phyloP scores from a whole-genome alignment of 805 yeast genomes.

The Lipomyces kockii region DNA sequence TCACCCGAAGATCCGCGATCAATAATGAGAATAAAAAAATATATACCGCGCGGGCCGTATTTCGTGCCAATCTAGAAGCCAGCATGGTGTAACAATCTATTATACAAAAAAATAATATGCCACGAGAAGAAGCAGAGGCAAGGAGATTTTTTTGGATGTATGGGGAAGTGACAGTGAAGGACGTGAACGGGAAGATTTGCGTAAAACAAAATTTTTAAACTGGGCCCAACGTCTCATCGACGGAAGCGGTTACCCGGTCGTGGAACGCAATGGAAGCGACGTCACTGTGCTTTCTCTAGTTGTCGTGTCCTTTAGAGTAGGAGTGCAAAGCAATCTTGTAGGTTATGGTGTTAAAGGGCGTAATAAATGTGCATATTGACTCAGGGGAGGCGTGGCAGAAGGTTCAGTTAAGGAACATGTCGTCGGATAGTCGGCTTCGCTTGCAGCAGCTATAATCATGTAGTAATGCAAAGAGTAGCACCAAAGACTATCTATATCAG shows the following conservation, averaged over 20 bases:
- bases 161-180: neutral
- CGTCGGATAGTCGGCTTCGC: too few relatives aligned
- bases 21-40: neutral
- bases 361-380: neutral
- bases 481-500: too few relatives aligned
- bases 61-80: conserved; percentile 50
- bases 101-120: neutral
- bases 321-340: neutral
- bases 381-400: neutral
- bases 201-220: neutral
- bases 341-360: neutral
- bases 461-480: too few relatives aligned
- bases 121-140: conserved; percentile 3
- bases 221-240: neutral
- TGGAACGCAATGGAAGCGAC: conserved; percentile 32
- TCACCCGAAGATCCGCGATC: neutral
- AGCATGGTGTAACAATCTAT: conserved; percentile 40
- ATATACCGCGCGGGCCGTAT: conserved; percentile 43
- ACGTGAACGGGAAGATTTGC: conserved; percentile 3
- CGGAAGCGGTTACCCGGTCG: conserved; percentile 28
- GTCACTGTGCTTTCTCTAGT: conserved; percentile 4
- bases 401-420: too few relatives aligned
- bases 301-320: neutral
- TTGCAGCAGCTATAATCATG: too few relatives aligned
- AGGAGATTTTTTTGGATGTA: conserved; percentile 21